Evolutionary conservation across 352 stramenopile species (phyloP).

Genomic region (Phytophthora podocarpi): DNA sequence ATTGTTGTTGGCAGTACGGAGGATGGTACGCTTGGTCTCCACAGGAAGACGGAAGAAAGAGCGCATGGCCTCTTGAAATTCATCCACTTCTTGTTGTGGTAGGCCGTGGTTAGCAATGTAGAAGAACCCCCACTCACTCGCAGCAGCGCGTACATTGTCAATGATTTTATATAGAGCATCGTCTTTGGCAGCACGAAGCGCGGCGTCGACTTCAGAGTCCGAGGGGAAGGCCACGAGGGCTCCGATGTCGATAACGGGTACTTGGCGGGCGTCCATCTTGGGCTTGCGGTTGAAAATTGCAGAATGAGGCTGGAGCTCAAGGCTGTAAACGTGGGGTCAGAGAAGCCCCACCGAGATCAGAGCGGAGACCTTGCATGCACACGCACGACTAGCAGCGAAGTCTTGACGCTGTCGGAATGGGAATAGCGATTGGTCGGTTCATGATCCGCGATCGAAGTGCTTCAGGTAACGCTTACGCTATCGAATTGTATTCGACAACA

Average conservation of each 20-base stretch:
- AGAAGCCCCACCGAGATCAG: too few species aligned
- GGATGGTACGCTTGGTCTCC: slow-evolving; percentile 57
- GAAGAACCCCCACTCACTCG: slow-evolving; percentile 91
- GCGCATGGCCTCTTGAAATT: slow-evolving; percentile 66
- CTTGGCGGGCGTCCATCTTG: slow-evolving; percentile 31
- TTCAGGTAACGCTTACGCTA: too few species aligned
- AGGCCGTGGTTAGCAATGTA: slow-evolving; percentile 89
- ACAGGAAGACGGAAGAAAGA: slow-evolving; percentile 86
- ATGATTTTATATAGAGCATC: slow-evolving; percentile 14
- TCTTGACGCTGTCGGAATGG: too few species aligned
- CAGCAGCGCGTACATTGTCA: slow-evolving; percentile 26
- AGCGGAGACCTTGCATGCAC: too few species aligned
- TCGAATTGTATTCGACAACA: too few species aligned
- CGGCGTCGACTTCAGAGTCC: slow-evolving; percentile 35
- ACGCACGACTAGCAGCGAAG: too few species aligned
- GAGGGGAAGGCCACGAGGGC: slow-evolving; percentile 41
- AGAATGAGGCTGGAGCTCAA: neutral
- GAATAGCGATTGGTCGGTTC: too few species aligned
- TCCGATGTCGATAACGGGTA: slow-evolving; percentile 57
- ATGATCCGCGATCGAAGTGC: too few species aligned
- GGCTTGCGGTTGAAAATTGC: neutral
- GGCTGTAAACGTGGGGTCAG: neutral
- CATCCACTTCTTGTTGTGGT: slow-evolving; percentile 50
- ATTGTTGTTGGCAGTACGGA: slow-evolving; percentile 78
- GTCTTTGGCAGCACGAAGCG: slow-evolving; percentile 8